Evolutionary conservation across 108 stramenopile genomes (phyloP).

Genomic region (Skeletonema marinoi): DNA sequence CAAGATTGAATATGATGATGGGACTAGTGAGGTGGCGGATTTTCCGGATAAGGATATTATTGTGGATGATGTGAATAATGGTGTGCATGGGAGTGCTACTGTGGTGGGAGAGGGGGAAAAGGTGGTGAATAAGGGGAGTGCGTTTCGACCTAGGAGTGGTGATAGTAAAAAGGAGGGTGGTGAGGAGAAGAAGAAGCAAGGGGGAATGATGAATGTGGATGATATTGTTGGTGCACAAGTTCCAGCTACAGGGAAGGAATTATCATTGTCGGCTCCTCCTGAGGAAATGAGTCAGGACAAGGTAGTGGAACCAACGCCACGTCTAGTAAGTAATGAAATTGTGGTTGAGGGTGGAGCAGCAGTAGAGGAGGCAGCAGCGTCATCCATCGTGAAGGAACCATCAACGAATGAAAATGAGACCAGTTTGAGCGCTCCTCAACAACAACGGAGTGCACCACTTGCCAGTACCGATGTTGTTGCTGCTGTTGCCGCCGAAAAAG

Average conservation of each 20-base stretch:
- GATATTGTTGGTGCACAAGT: background rate
- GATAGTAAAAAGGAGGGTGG: background rate
- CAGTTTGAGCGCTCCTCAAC: too few species aligned
- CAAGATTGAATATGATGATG: conserved; percentile 85
- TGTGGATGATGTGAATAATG: conserved; percentile 76
- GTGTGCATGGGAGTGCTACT: conserved; percentile 47
- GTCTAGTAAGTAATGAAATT: background rate
- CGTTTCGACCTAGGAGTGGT: background rate
- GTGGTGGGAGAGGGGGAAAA: too few species aligned
- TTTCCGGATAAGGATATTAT: conserved; percentile 89
- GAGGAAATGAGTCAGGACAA: background rate
- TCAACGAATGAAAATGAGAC: too few species aligned
- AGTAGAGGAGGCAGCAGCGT: background rate
- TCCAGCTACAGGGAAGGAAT: background rate
- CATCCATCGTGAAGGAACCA: background rate
- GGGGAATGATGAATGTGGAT: background rate
- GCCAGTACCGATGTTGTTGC: background rate
- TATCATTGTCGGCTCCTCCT: background rate
- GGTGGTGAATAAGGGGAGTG: too few species aligned
- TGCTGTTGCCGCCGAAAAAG: background rate
- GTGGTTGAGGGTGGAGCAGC: too few species aligned
- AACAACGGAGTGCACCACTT: too few species aligned
- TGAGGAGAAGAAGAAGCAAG: background rate
- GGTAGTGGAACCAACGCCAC: too few species aligned
- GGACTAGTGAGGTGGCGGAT: conserved; percentile 70